Conservation (phyloP, 768 basidiomycete genomes). For the Mrakia frigida region DNA sequence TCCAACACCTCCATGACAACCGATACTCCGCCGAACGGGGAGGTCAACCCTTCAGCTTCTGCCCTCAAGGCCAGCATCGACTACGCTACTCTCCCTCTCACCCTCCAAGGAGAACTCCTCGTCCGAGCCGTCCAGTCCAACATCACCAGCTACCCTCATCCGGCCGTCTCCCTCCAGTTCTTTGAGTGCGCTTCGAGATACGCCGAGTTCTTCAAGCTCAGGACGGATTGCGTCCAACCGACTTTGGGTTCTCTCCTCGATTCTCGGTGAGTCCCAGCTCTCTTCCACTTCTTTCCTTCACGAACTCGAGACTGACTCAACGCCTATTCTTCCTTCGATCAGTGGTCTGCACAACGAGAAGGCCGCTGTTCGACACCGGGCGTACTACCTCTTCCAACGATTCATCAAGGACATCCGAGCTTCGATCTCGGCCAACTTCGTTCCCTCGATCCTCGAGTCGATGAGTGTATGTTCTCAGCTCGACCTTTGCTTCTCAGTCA, state of each 20-base stretch:
- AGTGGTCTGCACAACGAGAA: slow-evolving; percentile 84
- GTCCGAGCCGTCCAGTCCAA: slow-evolving; percentile 75
- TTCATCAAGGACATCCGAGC: slow-evolving; percentile 79
- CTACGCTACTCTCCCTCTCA: slow-evolving; percentile 61
- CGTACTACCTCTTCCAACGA: slow-evolving; percentile 86
- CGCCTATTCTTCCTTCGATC: not conserved
- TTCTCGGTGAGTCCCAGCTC: slow-evolving; percentile 54
- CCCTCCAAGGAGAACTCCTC: slow-evolving; percentile 84
- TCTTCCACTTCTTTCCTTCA: not conserved
- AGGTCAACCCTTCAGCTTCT: slow-evolving; percentile 10
- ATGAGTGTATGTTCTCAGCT: slow-evolving; percentile 42
- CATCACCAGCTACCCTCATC: slow-evolving; percentile 75
- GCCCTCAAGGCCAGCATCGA: slow-evolving; percentile 37
- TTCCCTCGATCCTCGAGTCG: slow-evolving; percentile 59
- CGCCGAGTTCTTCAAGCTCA: slow-evolving; percentile 91
- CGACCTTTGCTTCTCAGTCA: not conserved
- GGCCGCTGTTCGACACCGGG: slow-evolving; percentile 62
- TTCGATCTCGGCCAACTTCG: slow-evolving; percentile 69
- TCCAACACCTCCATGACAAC: slow-evolving; percentile 21
- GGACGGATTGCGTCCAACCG: slow-evolving; percentile 80
- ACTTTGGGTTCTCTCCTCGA: slow-evolving; percentile 85
- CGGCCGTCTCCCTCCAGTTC: slow-evolving; percentile 77
- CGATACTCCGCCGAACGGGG: slow-evolving; percentile 19
- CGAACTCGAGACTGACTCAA: not conserved
- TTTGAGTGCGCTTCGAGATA: slow-evolving; percentile 92